Base-by-base conservation (phyloP, 176 grass and related monocot genomes). In the Eragrostis nindensis region DNA sequence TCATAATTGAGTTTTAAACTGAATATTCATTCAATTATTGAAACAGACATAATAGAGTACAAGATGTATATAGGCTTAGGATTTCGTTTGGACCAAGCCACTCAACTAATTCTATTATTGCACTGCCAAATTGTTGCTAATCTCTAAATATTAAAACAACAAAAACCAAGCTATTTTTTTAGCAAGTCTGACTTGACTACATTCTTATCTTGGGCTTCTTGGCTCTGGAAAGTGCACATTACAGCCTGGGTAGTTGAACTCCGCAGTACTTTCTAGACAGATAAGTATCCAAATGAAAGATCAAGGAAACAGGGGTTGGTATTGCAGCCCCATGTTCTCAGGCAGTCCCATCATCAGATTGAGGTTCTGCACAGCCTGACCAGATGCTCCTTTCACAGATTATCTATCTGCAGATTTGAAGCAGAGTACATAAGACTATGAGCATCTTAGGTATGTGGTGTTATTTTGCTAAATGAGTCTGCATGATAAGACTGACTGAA, bases 271-370 rank as follows among this genome's bases (percentile, higher is more conserved):
- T 45, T 80, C 47, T n/a, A 41, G 11, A 76, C 4, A n/a, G 48
- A 70, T 32, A 83, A 79, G 63, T 39, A 42, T 44, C 17, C 21
- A 30, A 10, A 66, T 49, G 66, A 66, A 81, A 55, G 74, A 86
- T 94, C 72, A 95, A 84, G 96, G 96, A 90, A 99, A 99, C 26
- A 99, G 46, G 57, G 96, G 82, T 36, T 80, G 96, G 77, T 90
- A 88, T 42, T 86, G 68, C 29, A 99, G 84, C 26, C 96, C 96
- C 63, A 72, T 86, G 71, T 72, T 91, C 83, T 99, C 92, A 50
- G 96, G 89, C 72, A 95, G 86, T 68, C 92, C 96, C 90, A 95
- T 90, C 96, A 99, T 99, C 86, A 95, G 75, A 88, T 99, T 99
- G 74, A 99, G 92, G 70, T 99, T 99, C 83, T 99, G 96, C 25